Base-by-base conservation (phyloP, 768 basidiomycete species). In the Kwoniella newhampshirensis region DNA sequence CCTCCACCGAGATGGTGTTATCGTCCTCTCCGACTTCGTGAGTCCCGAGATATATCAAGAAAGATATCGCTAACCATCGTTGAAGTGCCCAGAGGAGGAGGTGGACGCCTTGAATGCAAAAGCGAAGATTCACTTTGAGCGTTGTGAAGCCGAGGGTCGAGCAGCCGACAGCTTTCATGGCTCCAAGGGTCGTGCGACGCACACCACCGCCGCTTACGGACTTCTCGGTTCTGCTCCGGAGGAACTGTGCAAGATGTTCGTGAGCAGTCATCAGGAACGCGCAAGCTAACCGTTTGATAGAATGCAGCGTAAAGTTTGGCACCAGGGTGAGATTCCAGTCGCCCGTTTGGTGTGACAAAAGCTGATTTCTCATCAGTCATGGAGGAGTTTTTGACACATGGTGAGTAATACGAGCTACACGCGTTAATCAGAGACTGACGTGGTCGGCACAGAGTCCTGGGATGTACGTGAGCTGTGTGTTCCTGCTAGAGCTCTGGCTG, bases 21-120 rank as follows among this genome's bases (percentile, higher is more conserved):
- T 63, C 26, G 62, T 63, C 15, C 42, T 63, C 11, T 63, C 62
- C 23, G 62, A 59, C 42, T 63, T 42, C 43, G 62, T 63, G 44
- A 46, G 61, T 52, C 20, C 2, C 1, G n/a, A n/a, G 48, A 47
- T 5, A 2, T 36, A n/a, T n/a, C n/a, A n/a, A n/a, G n/a, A n/a
- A n/a, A n/a, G 20, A 45, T 30, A 1, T 4, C 28, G n/a, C 13
- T 8, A 27, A 2, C 21, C 21, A 28, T 36, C 41, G 36, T 21
- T 50, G 32, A 46, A 59, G 58, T 27, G 26, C 15, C 32, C 57
- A 4, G 57, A 59, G 18, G 62, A 55, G 17, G 62, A 63, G 43
- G 47, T 63, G 12, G 57, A 63, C 36, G 53, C 52, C 11, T 35
- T 59, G 26, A 63, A 59, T 52, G 62, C 53, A 21, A 63, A 63